These are phyloP conservation scores for Acanthamoeba polyphaga DNA, from an alignment of 208 protist species.

Conservation along the genomic window DNA sequence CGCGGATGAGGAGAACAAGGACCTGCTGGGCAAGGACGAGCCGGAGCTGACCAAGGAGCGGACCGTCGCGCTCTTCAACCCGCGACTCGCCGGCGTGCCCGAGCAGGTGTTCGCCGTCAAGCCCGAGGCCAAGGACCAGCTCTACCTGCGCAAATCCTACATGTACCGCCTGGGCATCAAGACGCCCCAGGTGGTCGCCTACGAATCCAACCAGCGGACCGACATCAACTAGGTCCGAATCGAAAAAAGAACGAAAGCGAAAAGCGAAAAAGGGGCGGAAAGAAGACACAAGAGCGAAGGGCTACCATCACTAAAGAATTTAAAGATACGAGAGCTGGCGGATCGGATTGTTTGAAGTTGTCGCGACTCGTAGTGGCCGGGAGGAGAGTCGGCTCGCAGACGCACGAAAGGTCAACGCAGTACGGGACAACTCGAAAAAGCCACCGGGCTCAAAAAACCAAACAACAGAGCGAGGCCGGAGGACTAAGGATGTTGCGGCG, in stretches of 20 bases:
- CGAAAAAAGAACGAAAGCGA: no score
- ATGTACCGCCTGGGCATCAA: constrained; percentile 61
- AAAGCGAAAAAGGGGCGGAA: no score
- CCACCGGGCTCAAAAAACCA: no score
- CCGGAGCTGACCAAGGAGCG: not conserved
- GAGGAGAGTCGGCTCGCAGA: no score
- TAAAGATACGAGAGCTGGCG: no score
- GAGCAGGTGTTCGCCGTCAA: constrained; percentile 54
- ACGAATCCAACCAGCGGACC: not conserved
- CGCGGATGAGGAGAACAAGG: constrained; percentile 40
- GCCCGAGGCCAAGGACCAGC: constrained; percentile 46
- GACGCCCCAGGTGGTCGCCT: constrained; percentile 14
- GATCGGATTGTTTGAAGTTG: no score
- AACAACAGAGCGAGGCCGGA: no score
- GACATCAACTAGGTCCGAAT: not conserved
- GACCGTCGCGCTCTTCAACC: constrained; percentile 48
- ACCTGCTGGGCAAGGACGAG: constrained; percentile 5
- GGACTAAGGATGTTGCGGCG: not conserved
- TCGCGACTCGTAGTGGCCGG: no score
- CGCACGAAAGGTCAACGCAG: no score
- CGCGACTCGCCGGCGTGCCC: constrained; percentile 6
- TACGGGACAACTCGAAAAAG: no score
- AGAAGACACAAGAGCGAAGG: no score
- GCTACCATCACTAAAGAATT: no score
- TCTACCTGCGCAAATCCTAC: constrained; percentile 59